These are phyloP conservation scores for Candida smagusa DNA, from an alignment of 1,139 yeast genomes.

Conservation along the genomic window DNA sequence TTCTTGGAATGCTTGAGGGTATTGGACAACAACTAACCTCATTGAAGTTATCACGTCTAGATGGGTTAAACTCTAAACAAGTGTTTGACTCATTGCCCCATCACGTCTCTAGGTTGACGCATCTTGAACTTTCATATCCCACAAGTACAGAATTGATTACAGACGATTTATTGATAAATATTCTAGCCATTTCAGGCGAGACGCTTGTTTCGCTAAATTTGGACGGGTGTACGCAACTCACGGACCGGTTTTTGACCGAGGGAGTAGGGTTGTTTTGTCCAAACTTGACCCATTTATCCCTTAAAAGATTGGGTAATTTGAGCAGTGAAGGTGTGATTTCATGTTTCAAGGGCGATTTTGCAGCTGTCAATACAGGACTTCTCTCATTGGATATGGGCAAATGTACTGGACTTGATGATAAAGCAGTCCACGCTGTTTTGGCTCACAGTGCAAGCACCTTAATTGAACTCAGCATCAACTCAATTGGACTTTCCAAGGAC, in stretches of 20 bases:
- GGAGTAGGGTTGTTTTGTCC: constrained; percentile 62
- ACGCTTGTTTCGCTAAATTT: constrained; percentile 54
- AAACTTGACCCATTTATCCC: constrained; percentile 49
- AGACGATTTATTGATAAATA: constrained; percentile 65
- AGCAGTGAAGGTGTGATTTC: constrained; percentile 62
- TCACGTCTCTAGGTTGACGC: constrained; percentile 47
- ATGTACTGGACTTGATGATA: constrained; percentile 63
- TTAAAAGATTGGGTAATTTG: constrained; percentile 54
- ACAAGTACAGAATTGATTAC: constrained; percentile 61
- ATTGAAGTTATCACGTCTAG: constrained; percentile 59
- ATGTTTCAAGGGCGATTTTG: constrained; percentile 46
- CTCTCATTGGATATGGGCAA: constrained; percentile 60
- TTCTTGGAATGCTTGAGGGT: constrained; percentile 58
- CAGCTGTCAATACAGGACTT: constrained; percentile 53
- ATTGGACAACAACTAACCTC: constrained; percentile 55
- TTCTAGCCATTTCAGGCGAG: constrained; percentile 63
- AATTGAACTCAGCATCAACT: constrained; percentile 68
- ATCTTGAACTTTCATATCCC: constrained; percentile 70
- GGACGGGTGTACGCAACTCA: constrained; percentile 70
- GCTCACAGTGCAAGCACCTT: constrained; percentile 65
- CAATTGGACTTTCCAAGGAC: constrained; percentile 54
- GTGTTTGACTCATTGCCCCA: constrained; percentile 67
- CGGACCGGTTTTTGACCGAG: constrained; percentile 59
- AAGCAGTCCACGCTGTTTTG: constrained; percentile 56
- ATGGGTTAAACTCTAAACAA: constrained; percentile 58